phyloP scores from a whole-genome alignment of 75 land plant genomes.

The Sequoia sempervirens region DNA sequence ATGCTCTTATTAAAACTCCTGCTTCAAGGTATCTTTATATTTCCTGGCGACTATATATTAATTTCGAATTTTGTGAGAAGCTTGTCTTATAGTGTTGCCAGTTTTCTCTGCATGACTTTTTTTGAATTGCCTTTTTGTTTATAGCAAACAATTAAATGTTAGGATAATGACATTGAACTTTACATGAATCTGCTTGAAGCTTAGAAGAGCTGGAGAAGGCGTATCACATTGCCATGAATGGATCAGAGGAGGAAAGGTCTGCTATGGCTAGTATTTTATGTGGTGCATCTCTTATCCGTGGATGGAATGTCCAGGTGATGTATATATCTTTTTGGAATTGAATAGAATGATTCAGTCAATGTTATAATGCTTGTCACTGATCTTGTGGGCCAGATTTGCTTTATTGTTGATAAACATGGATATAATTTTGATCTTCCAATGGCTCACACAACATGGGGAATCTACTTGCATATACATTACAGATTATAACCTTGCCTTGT shows the following conservation, averaged over 20 bases:
- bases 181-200: conserved; percentile 64
- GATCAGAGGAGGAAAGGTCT: conserved; percentile 77
- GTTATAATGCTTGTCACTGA: background rate
- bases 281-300: conserved; percentile 80
- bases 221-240: conserved; percentile 70
- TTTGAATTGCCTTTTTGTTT: background rate
- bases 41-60: background rate
- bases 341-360: background rate
- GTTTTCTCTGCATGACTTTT: background rate
- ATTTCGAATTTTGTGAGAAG: background rate
- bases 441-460: background rate
- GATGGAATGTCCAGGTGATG: conserved; percentile 91
- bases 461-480: background rate
- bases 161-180: conserved; percentile 7
- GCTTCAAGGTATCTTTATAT: conserved; percentile 71
- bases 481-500: background rate
- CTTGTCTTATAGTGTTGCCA: background rate
- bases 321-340: background rate
- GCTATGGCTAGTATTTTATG: conserved; percentile 86
- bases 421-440: background rate
- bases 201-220: conserved; percentile 86
- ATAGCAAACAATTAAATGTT: conserved; percentile 2
- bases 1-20: conserved; percentile 64
- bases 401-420: background rate
- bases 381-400: background rate